These are phyloP conservation scores for Boletus barrowsii DNA, from an alignment of 768 basidiomycete species.

Conservation along the genomic window DNA sequence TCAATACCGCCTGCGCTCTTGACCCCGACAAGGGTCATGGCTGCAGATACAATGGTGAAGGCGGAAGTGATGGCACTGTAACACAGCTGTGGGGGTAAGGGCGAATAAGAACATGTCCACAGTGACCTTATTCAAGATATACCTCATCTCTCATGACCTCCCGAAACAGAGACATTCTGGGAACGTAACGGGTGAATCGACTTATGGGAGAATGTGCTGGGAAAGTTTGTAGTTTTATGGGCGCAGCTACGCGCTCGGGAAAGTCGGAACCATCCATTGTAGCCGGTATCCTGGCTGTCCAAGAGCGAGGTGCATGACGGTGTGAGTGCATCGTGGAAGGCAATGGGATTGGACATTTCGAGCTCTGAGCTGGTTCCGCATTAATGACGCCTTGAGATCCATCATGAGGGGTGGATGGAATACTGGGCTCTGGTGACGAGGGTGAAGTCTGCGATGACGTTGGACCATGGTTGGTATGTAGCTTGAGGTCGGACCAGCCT, in stretches of 20 bases:
- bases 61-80: slow-evolving; percentile 55
- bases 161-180: slow-evolving; percentile 52
- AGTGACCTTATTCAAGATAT: slow-evolving; percentile 1
- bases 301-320: slow-evolving; percentile 9
- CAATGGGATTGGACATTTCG: not conserved
- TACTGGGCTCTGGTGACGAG: slow-evolving; percentile 6
- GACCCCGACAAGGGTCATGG: slow-evolving; percentile 50
- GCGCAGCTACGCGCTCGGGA: not conserved
- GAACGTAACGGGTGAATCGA: slow-evolving; percentile 43
- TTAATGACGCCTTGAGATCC: not conserved
- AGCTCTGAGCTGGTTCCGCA: not conserved
- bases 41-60: slow-evolving; percentile 45
- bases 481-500: slow-evolving; percentile 46
- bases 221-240: slow-evolving; percentile 11
- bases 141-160: slow-evolving; percentile 65
- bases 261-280: slow-evolving; percentile 5
- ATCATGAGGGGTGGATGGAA: slow-evolving; percentile 1
- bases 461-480: not conserved
- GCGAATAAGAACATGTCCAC: not conserved
- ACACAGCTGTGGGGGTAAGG: slow-evolving; percentile 37
- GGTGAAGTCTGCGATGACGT: not conserved
- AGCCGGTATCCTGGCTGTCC: slow-evolving; percentile 15
- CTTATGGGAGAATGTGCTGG: slow-evolving; percentile 26
- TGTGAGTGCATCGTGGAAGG: slow-evolving; percentile 6
- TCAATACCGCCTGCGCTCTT: slow-evolving; percentile 44